Evolutionary conservation across 2,329 filamentous ascomycete species (phyloP).

Genomic region (Fusarium coffeatum): DNA sequence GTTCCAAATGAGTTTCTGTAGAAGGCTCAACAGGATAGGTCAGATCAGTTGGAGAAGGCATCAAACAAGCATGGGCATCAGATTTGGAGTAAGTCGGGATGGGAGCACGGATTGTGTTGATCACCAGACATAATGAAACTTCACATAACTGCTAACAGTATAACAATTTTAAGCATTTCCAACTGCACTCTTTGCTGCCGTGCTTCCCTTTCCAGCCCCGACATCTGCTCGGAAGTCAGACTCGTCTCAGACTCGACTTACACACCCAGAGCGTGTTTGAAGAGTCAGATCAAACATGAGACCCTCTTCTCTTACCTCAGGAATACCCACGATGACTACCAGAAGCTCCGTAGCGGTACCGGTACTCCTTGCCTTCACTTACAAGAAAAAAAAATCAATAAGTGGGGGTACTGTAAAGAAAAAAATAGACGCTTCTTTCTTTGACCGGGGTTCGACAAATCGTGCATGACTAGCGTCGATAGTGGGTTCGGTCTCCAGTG

Average conservation of each 20-base stretch:
- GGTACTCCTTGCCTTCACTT: slow-evolving; percentile 37
- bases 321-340: slow-evolving; percentile 35
- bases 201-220: slow-evolving; percentile 23
- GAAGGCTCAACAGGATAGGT: background rate
- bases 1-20: background rate
- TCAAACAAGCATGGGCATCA: background rate
- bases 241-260: background rate
- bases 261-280: slow-evolving; percentile 39
- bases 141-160: background rate
- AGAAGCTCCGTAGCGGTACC: slow-evolving; percentile 31
- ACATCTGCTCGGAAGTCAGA: slow-evolving; percentile 4
- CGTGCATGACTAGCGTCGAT: slow-evolving; percentile 45
- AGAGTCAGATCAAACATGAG: slow-evolving; percentile 24
- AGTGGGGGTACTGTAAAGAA: slow-evolving; percentile 21
- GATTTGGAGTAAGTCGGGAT: slow-evolving; percentile 30
- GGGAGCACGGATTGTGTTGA: slow-evolving; percentile 21
- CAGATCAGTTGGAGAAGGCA: slow-evolving; percentile 31
- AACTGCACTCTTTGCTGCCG: slow-evolving; percentile 22
- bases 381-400: slow-evolving; percentile 24
- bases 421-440: slow-evolving; percentile 17
- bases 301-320: slow-evolving; percentile 35
- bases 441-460: slow-evolving; percentile 47
- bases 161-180: background rate
- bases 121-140: slow-evolving; percentile 6
- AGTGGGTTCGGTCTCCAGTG: slow-evolving; percentile 36